Evolutionary conservation across 208 protist species (phyloP).

Genomic region (Wallacemonas collosoma): DNA sequence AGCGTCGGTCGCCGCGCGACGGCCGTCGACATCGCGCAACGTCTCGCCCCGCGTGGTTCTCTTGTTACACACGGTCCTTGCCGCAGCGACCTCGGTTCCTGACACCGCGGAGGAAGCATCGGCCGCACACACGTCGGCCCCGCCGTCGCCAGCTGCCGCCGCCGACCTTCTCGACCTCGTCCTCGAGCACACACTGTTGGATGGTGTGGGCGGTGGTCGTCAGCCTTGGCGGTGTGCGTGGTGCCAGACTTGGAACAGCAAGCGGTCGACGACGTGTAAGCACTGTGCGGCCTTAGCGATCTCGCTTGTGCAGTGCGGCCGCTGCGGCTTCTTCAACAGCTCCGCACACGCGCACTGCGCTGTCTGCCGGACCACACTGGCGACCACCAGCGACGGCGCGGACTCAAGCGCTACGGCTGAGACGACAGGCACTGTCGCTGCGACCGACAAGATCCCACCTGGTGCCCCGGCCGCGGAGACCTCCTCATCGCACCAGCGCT

Average conservation of each 20-base stretch:
- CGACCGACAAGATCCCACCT: no score
- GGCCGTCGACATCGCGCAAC: neutral
- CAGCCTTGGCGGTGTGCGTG: constrained; percentile 63
- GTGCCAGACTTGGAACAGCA: constrained; percentile 68
- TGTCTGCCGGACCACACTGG: neutral
- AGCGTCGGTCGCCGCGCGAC: neutral
- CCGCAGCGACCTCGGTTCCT: neutral
- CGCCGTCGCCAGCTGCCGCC: no score
- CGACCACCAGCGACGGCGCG: neutral
- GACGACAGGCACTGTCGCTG: neutral
- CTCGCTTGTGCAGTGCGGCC: constrained; percentile 54
- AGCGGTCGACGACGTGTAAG: constrained; percentile 38
- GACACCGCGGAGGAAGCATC: no score
- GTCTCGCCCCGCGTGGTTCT: neutral
- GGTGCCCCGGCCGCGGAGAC: no score
- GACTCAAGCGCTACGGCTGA: no score
- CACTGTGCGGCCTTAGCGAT: constrained; percentile 44
- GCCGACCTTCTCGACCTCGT: neutral
- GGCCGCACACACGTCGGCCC: no score
- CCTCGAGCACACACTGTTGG: neutral
- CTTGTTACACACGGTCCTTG: neutral
- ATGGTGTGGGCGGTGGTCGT: neutral
- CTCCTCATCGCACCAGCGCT: neutral
- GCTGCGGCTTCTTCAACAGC: constrained; percentile 38
- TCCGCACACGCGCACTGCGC: neutral